phyloP scores from a whole-genome alignment of 108 stramenopile genomes.

The Skeletonema tropicum region DNA sequence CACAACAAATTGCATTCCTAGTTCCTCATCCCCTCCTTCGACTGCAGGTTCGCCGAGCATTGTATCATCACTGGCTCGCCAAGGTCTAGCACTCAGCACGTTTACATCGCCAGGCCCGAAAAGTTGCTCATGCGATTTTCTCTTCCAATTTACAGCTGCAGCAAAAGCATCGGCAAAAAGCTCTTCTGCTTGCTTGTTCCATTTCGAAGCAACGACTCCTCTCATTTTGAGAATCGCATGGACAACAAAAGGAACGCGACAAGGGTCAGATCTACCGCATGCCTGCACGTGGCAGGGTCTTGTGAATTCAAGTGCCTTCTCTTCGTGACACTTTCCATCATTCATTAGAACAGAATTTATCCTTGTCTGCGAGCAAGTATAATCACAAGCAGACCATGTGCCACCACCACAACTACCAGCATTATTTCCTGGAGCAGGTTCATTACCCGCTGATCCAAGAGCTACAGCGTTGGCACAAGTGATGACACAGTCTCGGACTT shows the following conservation, averaged over 20 bases:
- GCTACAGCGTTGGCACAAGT: slow-evolving; percentile 54
- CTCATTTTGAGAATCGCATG: slow-evolving; percentile 71
- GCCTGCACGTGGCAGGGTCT: slow-evolving; percentile 73
- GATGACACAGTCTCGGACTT: slow-evolving; percentile 67
- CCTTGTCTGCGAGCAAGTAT: slow-evolving; percentile 66
- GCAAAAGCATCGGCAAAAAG: slow-evolving; percentile 38
- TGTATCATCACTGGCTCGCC: slow-evolving; percentile 46
- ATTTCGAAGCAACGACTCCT: slow-evolving; percentile 39
- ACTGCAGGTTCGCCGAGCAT: slow-evolving; percentile 24
- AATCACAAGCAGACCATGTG: slow-evolving; percentile 78
- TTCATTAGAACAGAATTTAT: slow-evolving; percentile 36
- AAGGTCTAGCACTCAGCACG: slow-evolving; percentile 39
- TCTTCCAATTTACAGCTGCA: slow-evolving; percentile 24
- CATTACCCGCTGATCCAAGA: slow-evolving; percentile 13
- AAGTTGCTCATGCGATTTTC: slow-evolving; percentile 4
- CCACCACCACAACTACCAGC: slow-evolving; percentile 29
- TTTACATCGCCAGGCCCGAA: slow-evolving; percentile 49
- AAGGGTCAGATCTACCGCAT: slow-evolving; percentile 75
- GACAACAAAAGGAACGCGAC: slow-evolving; percentile 72
- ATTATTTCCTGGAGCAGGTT: slow-evolving; percentile 10
- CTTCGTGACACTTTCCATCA: slow-evolving; percentile 68
- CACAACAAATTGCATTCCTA: slow-evolving; percentile 52
- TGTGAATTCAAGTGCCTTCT: slow-evolving; percentile 44
- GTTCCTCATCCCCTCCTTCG: slow-evolving; percentile 33
- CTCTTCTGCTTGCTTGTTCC: slow-evolving; percentile 50